Percentiles rank a stretch among this genome's conserved stretches.
Conservation (phyloP, 768 basidiomycete genomes). For the Naematelia aurantialba region DNA sequence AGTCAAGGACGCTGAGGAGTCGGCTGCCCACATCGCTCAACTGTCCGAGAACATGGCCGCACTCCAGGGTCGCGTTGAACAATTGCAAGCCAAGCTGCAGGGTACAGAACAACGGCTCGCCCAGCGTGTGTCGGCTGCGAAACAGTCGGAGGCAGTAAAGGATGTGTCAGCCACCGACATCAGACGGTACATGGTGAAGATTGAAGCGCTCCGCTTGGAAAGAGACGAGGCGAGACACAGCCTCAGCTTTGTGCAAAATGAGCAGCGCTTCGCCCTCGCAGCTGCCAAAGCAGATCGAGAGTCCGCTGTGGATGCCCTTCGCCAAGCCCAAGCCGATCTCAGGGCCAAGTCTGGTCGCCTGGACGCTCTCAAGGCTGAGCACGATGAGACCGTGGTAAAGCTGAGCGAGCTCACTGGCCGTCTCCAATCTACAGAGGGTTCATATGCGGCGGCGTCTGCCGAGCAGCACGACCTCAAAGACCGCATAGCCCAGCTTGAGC, state of each 20-base stretch:
- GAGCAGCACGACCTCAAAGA: conserved; percentile 19
- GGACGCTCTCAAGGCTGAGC: conserved; percentile 6
- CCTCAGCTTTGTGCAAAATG: conserved; percentile 43
- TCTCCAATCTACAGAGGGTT: conserved; percentile 5
- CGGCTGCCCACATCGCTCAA: neutral
- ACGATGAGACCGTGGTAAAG: conserved; percentile 2
- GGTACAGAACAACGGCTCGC: neutral
- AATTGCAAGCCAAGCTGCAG: conserved; percentile 10
- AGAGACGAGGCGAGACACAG: conserved; percentile 44
- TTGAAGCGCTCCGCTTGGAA: conserved; percentile 45
- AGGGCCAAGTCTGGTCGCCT: conserved; percentile 1
- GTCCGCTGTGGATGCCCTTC: conserved; percentile 24
- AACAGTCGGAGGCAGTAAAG: neutral
- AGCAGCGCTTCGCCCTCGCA: conserved; percentile 37
- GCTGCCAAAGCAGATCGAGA: conserved; percentile 31
- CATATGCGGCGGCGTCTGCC: conserved; percentile 12
- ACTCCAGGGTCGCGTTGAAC: conserved; percentile 7
- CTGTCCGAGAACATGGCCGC: conserved; percentile 5
- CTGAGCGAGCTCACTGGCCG: conserved; percentile 1
- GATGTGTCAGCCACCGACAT: neutral
- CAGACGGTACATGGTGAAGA: conserved; percentile 23
- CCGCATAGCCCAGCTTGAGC: conserved; percentile 2
- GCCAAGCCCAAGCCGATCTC: conserved; percentile 20
- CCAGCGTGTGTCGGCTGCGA: no score
- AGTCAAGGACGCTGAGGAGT: neutral